Percentiles rank a stretch among this genome's conserved stretches.
phyloP scores from a whole-genome alignment of 2,329 filamentous ascomycete species.

The Xylaria sp. region DNA sequence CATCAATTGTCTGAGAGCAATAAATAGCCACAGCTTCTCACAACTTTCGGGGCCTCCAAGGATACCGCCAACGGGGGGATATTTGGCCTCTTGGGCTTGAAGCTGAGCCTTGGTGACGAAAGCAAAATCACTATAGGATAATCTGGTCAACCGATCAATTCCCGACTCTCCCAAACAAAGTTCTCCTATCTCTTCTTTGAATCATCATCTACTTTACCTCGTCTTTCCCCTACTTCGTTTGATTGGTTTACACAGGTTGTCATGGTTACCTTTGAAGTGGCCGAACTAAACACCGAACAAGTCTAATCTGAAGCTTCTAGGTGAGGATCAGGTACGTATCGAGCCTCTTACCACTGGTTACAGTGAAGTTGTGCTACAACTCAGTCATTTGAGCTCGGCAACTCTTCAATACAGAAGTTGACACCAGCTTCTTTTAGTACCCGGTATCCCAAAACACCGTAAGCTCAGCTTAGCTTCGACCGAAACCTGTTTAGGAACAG shows the following conservation, averaged over 20 bases:
- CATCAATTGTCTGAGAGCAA: too few relatives aligned
- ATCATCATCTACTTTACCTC: not conserved
- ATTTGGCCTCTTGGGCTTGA: too few relatives aligned
- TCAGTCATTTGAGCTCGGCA: not conserved
- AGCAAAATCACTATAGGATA: too few relatives aligned
- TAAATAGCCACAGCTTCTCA: too few relatives aligned
- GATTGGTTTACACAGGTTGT: not conserved
- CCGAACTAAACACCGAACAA: not conserved
- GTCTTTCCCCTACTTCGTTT: not conserved
- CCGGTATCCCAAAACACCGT: not conserved
- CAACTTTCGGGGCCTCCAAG: too few relatives aligned
- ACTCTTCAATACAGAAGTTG: too few relatives aligned
- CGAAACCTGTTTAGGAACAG: not conserved
- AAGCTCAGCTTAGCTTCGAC: not conserved
- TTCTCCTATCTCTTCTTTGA: too few relatives aligned
- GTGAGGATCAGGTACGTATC: not conserved
- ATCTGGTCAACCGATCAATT: too few relatives aligned
- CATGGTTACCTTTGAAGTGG: not conserved
- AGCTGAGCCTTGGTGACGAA: too few relatives aligned
- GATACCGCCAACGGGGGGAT: too few relatives aligned
- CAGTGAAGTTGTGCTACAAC: not conserved
- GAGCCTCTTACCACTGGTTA: not conserved
- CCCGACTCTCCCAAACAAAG: too few relatives aligned
- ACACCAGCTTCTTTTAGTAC: not conserved
- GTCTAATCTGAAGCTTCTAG: not conserved